Percentiles rank a stretch among this genome's conserved stretches.
phyloP scores from a whole-genome alignment of 2,329 filamentous ascomycete species.

The Neurospora crassa region DNA sequence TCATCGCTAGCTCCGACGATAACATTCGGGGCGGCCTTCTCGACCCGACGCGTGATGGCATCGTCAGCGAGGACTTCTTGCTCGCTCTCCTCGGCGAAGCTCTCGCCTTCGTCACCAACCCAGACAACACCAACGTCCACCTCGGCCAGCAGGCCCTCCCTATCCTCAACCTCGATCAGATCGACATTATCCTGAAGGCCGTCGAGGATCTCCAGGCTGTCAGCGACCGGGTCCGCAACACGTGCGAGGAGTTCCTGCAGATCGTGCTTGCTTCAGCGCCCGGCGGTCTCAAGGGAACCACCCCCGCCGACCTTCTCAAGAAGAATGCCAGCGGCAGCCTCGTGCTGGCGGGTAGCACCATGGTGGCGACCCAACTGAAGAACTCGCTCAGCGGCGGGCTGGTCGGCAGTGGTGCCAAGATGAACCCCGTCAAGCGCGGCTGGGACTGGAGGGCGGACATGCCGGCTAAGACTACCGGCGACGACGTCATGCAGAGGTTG shows the following conservation, averaged over 20 bases:
- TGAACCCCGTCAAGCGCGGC: conserved; percentile 65
- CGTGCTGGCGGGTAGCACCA: conserved; percentile 63
- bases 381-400: conserved; percentile 44
- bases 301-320: conserved; percentile 59
- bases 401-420: conserved; percentile 32
- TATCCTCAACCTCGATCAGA: conserved; percentile 60
- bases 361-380: conserved; percentile 54
- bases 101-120: conserved; percentile 58
- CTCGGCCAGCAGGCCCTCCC: conserved; percentile 31
- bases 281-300: conserved; percentile 46
- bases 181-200: conserved; percentile 65
- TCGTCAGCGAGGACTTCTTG: conserved; percentile 81
- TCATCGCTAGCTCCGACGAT: conserved; percentile 78
- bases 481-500: conserved; percentile 63
- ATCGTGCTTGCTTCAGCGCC: conserved; percentile 64
- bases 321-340: conserved; percentile 38
- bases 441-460: conserved; percentile 60
- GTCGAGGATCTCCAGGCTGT: conserved; percentile 75
- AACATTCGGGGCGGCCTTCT: conserved; percentile 87
- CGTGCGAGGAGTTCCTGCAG: conserved; percentile 69
- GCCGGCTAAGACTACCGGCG: conserved; percentile 46
- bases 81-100: conserved; percentile 77
- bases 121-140: conserved; percentile 13
- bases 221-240: conserved; percentile 56
- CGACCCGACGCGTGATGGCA: conserved; percentile 68